Evolutionary conservation across 1,284 basidiomycete genomes (phyloP), one percentile per base, ranked within the genome.

Genomic region (Somion occarium): DNA sequence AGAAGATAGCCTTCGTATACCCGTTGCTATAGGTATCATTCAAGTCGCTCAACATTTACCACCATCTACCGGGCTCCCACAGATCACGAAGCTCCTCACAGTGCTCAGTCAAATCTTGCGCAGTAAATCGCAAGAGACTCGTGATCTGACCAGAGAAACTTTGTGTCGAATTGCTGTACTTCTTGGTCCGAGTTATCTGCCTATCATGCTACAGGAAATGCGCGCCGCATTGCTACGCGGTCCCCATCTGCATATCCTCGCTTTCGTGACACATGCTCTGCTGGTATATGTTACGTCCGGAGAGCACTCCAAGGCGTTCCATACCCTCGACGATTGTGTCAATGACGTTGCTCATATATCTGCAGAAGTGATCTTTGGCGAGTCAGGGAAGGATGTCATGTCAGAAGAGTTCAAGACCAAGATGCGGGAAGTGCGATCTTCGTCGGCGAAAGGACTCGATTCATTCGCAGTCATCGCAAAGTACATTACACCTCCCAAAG

Each of bases 341-440:
- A 77, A 79, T 34, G 87, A 92, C 58, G 75, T 92, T 1, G 85
- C 89, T 0, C 81, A 90, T 61, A 74, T 98, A 30, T 86, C 93
- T 1, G 84, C 90, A 1, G 96, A 98, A 63, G 96, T 98, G 51
- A 80, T 98, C 49, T 98, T 98, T 64, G 96, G 96, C 13, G 85
- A 93, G 62, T 95, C 93, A 0, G 91, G 90, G 9, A 92, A 93
- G 65, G 93, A 98, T 62, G 88, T 91, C 0, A 83, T 87, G 47
- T 79, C 87, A 2, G 93, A 96, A 59, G 95, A 89, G 23, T 97
- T 94, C 82, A 93, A 88, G 73, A 96, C 93, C 15, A 97, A 93
- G 69, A 90, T 93, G 83, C 80, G 88, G 20, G 94, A 98, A 70
- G 94, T 95, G 19, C 80, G 85, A 38, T 77, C 82, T 2, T 91